These are phyloP conservation scores for Sabuloglossum arenarium DNA, from an alignment of 495 filamentous ascomycete species.

Conservation along the genomic window DNA sequence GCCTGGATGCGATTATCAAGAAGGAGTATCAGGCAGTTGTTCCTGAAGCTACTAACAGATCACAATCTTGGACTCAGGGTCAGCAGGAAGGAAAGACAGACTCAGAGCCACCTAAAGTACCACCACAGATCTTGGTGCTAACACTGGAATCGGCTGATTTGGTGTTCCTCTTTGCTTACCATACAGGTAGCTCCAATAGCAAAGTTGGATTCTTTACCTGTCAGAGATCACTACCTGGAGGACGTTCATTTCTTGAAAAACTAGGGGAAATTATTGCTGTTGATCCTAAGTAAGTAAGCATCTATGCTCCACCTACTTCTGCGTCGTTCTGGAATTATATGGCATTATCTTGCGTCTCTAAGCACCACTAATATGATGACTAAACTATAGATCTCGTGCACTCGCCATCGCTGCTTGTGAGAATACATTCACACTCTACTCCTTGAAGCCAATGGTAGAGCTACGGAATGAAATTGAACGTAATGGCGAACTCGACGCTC, in stretches of 20 bases:
- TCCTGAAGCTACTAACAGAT: constrained; percentile 6
- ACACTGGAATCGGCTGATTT: constrained; percentile 46
- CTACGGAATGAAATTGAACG: constrained; percentile 17
- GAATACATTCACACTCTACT: constrained; percentile 38
- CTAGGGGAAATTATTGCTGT: constrained; percentile 65
- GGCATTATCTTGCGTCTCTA: neutral
- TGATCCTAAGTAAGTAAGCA: constrained; percentile 35
- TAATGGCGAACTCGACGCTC: neutral
- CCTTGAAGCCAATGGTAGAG: constrained; percentile 28
- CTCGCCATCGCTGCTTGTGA: constrained; percentile 42
- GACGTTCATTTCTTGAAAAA: constrained; percentile 30
- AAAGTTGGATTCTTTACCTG: constrained; percentile 36
- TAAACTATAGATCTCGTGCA: constrained; percentile 32
- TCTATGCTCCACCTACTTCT: neutral
- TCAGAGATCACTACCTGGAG: constrained; percentile 32
- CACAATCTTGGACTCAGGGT: constrained; percentile 11
- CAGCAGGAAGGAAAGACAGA: constrained; percentile 20
- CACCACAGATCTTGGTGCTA: constrained; percentile 59
- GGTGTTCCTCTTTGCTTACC: constrained; percentile 44
- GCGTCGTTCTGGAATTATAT: neutral
- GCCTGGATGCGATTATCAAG: constrained; percentile 8
- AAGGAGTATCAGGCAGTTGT: constrained; percentile 5
- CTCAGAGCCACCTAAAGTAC: constrained; percentile 17
- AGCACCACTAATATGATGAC: neutral
- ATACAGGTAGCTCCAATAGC: constrained; percentile 17